phyloP scores from a whole-genome alignment of 805 yeast genomes.

The Candida verbasci region DNA sequence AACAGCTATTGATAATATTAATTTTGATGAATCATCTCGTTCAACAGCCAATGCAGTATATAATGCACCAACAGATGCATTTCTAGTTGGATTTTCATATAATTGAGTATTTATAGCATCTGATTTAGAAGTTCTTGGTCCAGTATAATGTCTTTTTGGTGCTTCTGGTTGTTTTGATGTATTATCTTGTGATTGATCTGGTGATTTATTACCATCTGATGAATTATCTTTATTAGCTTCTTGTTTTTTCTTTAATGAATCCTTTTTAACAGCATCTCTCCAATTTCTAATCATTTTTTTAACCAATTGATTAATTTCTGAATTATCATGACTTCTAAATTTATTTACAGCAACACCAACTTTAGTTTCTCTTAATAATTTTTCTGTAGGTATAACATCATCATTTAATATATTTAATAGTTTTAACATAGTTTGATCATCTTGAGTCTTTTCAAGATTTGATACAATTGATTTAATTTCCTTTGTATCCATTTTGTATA shows the following conservation, averaged over 20 bases:
- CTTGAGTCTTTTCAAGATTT: constrained; percentile 67
- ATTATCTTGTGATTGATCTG: constrained; percentile 10
- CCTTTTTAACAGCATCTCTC: constrained; percentile 82
- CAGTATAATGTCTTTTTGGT: constrained; percentile 31
- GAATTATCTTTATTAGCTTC: constrained; percentile 4
- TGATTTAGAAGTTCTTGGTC: constrained; percentile 71
- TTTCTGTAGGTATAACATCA: constrained; percentile 80
- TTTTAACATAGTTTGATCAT: constrained; percentile 58
- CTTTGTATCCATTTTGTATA: constrained; percentile 52
- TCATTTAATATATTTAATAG: constrained; percentile 61
- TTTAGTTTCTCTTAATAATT: constrained; percentile 83
- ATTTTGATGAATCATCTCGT: constrained; percentile 53
- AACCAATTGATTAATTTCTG: constrained; percentile 68
- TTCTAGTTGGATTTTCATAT: constrained; percentile 76
- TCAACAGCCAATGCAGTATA: constrained; percentile 89
- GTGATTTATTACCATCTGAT: constrained; percentile 3
- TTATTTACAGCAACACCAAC: constrained; percentile 97
- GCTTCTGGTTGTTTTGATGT: constrained; percentile 5
- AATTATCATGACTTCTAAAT: constrained; percentile 61
- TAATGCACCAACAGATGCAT: constrained; percentile 75
- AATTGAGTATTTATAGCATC: constrained; percentile 74
- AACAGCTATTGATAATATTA: constrained; percentile 58
- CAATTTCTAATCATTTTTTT: constrained; percentile 79
- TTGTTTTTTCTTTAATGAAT: constrained; percentile 43
- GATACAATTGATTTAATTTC: constrained; percentile 69